Evolutionary conservation across 768 basidiomycete genomes (phyloP), one percentile per base, ranked within the genome.

Genomic region (Termitomyces bulborhizus): DNA sequence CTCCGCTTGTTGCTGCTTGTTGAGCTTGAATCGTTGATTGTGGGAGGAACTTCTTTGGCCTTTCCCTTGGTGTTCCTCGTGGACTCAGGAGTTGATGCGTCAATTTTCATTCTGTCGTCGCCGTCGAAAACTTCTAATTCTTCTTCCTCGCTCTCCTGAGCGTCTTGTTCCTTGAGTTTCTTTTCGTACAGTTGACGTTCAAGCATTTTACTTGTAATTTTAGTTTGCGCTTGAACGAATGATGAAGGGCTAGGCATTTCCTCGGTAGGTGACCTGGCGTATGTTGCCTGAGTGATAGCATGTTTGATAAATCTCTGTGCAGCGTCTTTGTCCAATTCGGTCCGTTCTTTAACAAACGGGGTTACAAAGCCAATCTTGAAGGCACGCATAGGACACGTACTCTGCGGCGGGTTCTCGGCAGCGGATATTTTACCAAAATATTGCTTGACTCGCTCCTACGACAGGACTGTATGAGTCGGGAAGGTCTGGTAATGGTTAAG

Each of bases 401-500:
- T 79, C 65, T 77, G 71, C 18, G 77, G 76, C 9, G 84, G 80
- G 52, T 84, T 82, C 68, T 93, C 89, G 4, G 90, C 87, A 21
- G 77, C 73, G 57, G 83, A 78, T 51, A 93, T 87, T 65, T 93
- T 94, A 58, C 83, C 82, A 71, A 93, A 93, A 69, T 94, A 93
- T 58, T 83, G 76, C 29, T 82, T 79, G 11, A 93, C 77, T 63
- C 90, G 79, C 59, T 88, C 85, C 90, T 90, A 58, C 8, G 31
- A 51, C 37, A 31, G 24, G 45, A 51, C 42, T n/a, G 45, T 9
- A 15, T 47, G 42, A 45, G 52, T 36, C 27, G 53, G 36, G 37
- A 11, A 51, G 54, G 46, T 44, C 29, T 56, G 36, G 56, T 54
- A 46, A 8, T 13, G 41, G 26, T 26, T 21, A 29, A 8, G 43